These are phyloP conservation scores for Ceratobasidium sp. DNA, from an alignment of 1,284 basidiomycete genomes.

Conservation along the genomic window DNA sequence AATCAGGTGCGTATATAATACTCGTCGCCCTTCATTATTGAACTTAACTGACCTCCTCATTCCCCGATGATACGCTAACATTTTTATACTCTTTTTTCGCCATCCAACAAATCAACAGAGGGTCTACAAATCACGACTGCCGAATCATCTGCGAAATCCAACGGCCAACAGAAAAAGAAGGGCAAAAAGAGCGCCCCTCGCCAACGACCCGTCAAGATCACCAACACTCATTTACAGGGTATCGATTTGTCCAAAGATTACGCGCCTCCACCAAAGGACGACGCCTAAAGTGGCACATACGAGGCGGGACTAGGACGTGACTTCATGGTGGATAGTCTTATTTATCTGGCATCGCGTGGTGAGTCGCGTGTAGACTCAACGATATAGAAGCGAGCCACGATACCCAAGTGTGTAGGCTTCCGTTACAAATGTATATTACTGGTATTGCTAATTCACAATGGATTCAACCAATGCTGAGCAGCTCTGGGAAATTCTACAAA, in stretches of 20 bases:
- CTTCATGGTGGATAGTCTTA: not conserved
- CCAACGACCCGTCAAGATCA: conserved; percentile 80
- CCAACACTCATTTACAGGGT: conserved; percentile 84
- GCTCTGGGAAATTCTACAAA: no score
- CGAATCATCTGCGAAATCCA: conserved; percentile 57
- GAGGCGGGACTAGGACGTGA: not conserved
- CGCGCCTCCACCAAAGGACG: conserved; percentile 36
- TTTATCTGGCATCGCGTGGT: not conserved
- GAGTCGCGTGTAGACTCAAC: no score
- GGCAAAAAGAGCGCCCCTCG: conserved; percentile 76
- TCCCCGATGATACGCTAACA: conserved; percentile 17
- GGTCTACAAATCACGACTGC: conserved; percentile 77
- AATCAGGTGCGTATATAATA: conserved; percentile 59
- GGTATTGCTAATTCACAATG: no score
- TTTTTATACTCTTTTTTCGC: conserved; percentile 16
- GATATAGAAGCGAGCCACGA: no score
- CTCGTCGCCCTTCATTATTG: not conserved
- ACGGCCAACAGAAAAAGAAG: conserved; percentile 72
- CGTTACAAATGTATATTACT: no score
- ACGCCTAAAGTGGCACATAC: not conserved
- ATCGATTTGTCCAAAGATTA: conserved; percentile 78
- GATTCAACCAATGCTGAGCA: no score
- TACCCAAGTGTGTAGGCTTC: no score
- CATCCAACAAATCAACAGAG: conserved; percentile 56
- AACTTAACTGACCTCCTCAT: conserved; percentile 36